Evolutionary conservation across 83 land plant species (phyloP).

Genomic region (Picea engelmannii): DNA sequence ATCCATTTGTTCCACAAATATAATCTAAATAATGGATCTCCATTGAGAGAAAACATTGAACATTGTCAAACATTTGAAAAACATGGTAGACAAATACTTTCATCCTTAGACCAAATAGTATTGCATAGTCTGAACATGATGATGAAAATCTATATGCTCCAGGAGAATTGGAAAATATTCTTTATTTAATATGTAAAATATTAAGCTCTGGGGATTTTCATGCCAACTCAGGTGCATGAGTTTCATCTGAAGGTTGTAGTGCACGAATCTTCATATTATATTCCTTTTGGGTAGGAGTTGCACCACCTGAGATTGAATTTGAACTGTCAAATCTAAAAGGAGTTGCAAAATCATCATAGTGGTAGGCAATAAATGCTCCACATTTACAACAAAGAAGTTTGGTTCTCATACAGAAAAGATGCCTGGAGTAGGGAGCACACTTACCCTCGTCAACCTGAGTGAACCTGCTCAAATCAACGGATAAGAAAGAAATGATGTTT

Average conservation of each 20-base stretch:
- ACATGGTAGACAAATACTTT: not conserved
- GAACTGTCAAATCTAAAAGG: slow-evolving; percentile 27
- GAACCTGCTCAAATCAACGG: too few relatives aligned
- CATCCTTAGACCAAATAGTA: not conserved
- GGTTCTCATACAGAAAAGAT: too few relatives aligned
- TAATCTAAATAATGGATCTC: not conserved
- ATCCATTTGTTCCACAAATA: not conserved
- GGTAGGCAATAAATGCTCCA: too few relatives aligned
- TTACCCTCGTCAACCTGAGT: too few relatives aligned
- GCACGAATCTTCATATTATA: slow-evolving; percentile 41
- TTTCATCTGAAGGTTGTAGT: slow-evolving; percentile 44
- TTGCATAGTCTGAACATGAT: not conserved
- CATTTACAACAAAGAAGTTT: too few relatives aligned
- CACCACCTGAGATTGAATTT: slow-evolving; percentile 6
- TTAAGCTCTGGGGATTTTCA: not conserved
- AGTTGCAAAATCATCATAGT: slow-evolving; percentile 27
- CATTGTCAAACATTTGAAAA: not conserved
- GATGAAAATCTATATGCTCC: not conserved
- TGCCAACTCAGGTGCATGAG: slow-evolving; percentile 6
- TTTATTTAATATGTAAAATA: not conserved
- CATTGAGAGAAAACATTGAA: too few relatives aligned
- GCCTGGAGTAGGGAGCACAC: too few relatives aligned
- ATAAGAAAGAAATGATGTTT: too few relatives aligned
- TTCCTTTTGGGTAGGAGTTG: slow-evolving; percentile 18
- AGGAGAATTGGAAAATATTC: not conserved